A percentile compares a stretch with the other conserved stretches of the same genome.
Evolutionary conservation across 805 yeast genomes (phyloP).

Genomic region (Myxozyma geophila): DNA sequence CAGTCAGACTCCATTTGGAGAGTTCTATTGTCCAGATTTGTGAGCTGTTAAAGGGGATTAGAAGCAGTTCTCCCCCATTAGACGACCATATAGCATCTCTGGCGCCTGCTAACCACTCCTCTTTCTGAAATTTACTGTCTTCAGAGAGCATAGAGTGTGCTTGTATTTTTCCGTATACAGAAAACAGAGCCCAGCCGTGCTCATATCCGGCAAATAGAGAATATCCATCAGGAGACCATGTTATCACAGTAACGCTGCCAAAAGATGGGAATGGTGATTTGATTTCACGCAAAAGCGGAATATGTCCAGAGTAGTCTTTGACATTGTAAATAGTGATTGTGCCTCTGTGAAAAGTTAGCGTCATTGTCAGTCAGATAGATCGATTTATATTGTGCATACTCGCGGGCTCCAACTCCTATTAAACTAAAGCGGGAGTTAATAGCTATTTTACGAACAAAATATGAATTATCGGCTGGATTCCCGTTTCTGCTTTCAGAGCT

Average conservation of each 20-base stretch:
- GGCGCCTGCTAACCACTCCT: conserved; percentile 37
- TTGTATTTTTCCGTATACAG: conserved; percentile 54
- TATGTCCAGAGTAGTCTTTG: conserved; percentile 44
- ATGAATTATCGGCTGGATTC: conserved; percentile 16
- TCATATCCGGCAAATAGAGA: conserved; percentile 43
- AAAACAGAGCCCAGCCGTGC: conserved; percentile 56
- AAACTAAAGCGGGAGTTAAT: conserved; percentile 51
- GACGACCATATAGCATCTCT: conserved; percentile 45
- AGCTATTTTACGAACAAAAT: conserved; percentile 40
- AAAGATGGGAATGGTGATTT: conserved; percentile 39
- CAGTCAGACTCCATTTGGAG: conserved; percentile 43
- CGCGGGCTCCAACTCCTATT: conserved; percentile 48
- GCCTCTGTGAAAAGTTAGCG: conserved; percentile 39
- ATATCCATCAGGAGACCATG: conserved; percentile 49
- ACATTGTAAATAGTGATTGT: conserved; percentile 48
- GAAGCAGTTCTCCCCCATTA: conserved; percentile 46
- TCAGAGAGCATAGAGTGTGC: conserved; percentile 48
- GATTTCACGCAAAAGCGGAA: conserved; percentile 44
- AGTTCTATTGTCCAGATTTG: conserved; percentile 39
- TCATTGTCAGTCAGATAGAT: background rate
- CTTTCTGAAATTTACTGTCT: conserved; percentile 15
- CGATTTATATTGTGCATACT: conserved; percentile 22
- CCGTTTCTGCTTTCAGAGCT: background rate
- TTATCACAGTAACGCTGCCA: conserved; percentile 40
- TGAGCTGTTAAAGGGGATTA: conserved; percentile 39